Evolutionary conservation across 2,329 filamentous ascomycete genomes (phyloP).

Genomic region (Neonectria coccinea): DNA sequence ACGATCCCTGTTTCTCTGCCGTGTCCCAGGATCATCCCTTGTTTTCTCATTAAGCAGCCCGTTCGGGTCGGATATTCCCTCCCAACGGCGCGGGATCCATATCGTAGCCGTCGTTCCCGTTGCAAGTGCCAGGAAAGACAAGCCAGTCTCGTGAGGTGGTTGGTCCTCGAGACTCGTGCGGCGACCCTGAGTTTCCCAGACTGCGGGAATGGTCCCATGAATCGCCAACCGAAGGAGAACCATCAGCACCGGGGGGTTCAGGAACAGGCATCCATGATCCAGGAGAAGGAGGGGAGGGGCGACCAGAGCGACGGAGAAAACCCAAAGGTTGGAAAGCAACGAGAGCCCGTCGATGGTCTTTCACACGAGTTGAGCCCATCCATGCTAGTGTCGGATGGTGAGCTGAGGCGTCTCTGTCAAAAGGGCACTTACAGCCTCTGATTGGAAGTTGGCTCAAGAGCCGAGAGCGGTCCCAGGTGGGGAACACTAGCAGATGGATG

Average conservation of each 20-base stretch:
- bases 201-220: conserved; percentile 39
- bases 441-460: conserved; percentile 46
- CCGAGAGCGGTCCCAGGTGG: conserved; percentile 41
- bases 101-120: conserved; percentile 45
- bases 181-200: conserved; percentile 36
- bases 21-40: conserved; percentile 2
- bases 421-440: conserved; percentile 43
- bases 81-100: conserved; percentile 42
- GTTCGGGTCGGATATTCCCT: conserved; percentile 35
- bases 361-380: conserved; percentile 40
- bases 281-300: conserved; percentile 28
- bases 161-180: conserved; percentile 40
- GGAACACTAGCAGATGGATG: conserved; percentile 34
- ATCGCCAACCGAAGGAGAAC: conserved; percentile 42
- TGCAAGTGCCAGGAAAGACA: conserved; percentile 31
- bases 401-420: conserved; percentile 51
- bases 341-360: conserved; percentile 41
- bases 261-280: conserved; percentile 33
- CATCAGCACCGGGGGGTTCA: conserved; percentile 14
- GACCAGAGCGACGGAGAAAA: conserved; percentile 25
- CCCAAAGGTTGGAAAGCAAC: conserved; percentile 39
- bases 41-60: conserved; percentile 11
- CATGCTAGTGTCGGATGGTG: conserved; percentile 49
- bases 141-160: conserved; percentile 45
- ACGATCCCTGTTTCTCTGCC: conserved; percentile 10